Evolutionary conservation across 768 basidiomycete genomes (phyloP).

Genomic region (Strobilomyces dryophilus): DNA sequence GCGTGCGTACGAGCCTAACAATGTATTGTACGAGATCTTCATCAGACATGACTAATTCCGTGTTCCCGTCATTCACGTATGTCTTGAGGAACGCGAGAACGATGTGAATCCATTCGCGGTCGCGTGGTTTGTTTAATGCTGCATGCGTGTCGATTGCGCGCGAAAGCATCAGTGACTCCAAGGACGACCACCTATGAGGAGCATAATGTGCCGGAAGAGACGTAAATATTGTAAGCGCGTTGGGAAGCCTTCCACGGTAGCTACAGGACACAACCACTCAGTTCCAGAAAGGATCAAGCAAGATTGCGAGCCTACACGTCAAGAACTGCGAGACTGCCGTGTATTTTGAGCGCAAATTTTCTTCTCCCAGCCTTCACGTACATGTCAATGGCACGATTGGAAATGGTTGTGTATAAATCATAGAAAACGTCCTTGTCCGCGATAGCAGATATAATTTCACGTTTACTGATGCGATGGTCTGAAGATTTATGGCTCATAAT

Average conservation of each 20-base stretch:
- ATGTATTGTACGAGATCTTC: constrained; percentile 51
- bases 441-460: constrained; percentile 58
- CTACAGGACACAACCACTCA: constrained; percentile 36
- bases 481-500: constrained; percentile 22
- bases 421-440: constrained; percentile 61
- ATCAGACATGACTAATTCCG: constrained; percentile 51
- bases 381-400: constrained; percentile 80
- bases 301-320: constrained; percentile 64
- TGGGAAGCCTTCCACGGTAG: constrained; percentile 57
- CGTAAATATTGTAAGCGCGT: constrained; percentile 66
- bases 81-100: constrained; percentile 73
- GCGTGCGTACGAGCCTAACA: constrained; percentile 41
- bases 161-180: constrained; percentile 77
- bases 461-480: constrained; percentile 45
- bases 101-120: constrained; percentile 78
- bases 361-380: constrained; percentile 81
- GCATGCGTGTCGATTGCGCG: constrained; percentile 67
- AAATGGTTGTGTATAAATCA: constrained; percentile 66
- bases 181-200: constrained; percentile 73
- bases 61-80: constrained; percentile 51
- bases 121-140: constrained; percentile 50
- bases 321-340: constrained; percentile 82
- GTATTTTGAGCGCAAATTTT: constrained; percentile 82
- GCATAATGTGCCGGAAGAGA: constrained; percentile 86
- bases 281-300: not conserved